phyloP scores from a whole-genome alignment of 208 protist species.

The Naegleria lovaniensis region DNA sequence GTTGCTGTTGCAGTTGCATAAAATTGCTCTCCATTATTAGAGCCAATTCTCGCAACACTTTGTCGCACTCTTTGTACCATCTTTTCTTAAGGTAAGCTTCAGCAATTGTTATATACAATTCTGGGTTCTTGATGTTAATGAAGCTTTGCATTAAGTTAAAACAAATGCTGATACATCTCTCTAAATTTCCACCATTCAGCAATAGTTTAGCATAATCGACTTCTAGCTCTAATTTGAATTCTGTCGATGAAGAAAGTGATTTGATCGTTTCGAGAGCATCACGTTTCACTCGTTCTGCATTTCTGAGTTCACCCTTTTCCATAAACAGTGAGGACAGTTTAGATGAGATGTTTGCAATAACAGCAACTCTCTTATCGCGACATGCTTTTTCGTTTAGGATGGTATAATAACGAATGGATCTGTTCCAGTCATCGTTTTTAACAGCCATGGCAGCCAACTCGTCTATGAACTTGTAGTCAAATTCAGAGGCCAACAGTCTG shows the following conservation, averaged over 20 bases:
- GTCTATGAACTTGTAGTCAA: conserved; percentile 5
- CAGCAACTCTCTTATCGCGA: background rate
- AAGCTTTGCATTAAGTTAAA: background rate
- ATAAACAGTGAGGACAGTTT: background rate
- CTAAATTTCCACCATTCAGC: background rate
- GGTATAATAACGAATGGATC: background rate
- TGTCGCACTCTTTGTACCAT: conserved; percentile 14
- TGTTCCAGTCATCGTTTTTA: conserved; percentile 26
- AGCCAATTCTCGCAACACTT: background rate
- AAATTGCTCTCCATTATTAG: background rate
- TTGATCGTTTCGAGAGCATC: background rate
- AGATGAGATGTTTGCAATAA: background rate
- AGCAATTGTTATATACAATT: background rate
- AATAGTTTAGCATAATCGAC: background rate
- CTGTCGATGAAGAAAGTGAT: background rate
- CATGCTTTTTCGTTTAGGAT: background rate
- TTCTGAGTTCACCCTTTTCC: conserved; percentile 19
- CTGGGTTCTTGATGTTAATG: background rate
- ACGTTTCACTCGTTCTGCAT: conserved; percentile 13
- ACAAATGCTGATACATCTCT: background rate
- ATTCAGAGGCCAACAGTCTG: background rate
- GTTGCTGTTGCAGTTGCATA: background rate
- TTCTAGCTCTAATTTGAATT: background rate
- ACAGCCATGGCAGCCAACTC: background rate
- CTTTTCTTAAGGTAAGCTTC: conserved; percentile 21